A percentile compares a stretch with the other conserved stretches of the same genome.
Evolutionary conservation across 2,329 filamentous ascomycete genomes (phyloP).

Genomic region (Trichophyton schoenleinii): DNA sequence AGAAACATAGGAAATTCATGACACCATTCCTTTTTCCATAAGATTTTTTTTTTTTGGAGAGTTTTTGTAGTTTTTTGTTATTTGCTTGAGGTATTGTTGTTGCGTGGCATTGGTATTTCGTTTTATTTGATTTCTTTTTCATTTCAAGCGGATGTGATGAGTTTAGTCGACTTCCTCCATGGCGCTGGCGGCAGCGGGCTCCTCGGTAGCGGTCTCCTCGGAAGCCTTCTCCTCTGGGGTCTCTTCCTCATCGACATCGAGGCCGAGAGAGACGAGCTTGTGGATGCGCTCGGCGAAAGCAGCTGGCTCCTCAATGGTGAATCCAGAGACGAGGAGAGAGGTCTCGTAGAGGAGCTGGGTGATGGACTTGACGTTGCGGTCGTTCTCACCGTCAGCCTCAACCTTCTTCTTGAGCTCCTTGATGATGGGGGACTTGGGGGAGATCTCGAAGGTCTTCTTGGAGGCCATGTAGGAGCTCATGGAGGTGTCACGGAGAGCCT

Average conservation of each 20-base stretch:
- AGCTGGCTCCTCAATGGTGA: constrained; percentile 98
- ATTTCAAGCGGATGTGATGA: neutral
- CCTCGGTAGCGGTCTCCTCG: constrained; percentile 49
- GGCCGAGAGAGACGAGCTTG: constrained; percentile 95
- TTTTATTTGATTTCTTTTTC: neutral
- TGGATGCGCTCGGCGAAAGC: constrained; percentile 98
- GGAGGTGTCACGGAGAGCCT: constrained; percentile 97
- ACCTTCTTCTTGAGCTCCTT: constrained; percentile 99
- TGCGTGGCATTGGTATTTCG: neutral
- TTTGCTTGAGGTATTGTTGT: neutral
- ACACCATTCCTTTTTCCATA: constrained; percentile 5
- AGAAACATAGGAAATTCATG: constrained; percentile 5
- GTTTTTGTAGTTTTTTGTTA: constrained; percentile 3
- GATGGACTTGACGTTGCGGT: constrained; percentile 98
- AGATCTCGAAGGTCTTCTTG: constrained; percentile 99
- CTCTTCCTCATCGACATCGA: constrained; percentile 95
- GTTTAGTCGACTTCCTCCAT: constrained; percentile 99
- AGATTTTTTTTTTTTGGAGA: neutral
- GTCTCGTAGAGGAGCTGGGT: constrained; percentile 98
- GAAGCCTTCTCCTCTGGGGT: constrained; percentile 41
- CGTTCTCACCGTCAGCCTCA: constrained; percentile 91
- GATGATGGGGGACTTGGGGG: constrained; percentile 94
- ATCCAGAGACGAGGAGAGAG: constrained; percentile 92
- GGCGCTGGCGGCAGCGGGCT: constrained; percentile 68
- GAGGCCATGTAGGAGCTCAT: constrained; percentile 99